A percentile compares a stretch with the other conserved stretches of the same genome.
These are phyloP conservation scores for Schoenoplectus tabernaemontani DNA, from an alignment of 202 grass and related monocot genomes.

Conservation along the genomic window DNA sequence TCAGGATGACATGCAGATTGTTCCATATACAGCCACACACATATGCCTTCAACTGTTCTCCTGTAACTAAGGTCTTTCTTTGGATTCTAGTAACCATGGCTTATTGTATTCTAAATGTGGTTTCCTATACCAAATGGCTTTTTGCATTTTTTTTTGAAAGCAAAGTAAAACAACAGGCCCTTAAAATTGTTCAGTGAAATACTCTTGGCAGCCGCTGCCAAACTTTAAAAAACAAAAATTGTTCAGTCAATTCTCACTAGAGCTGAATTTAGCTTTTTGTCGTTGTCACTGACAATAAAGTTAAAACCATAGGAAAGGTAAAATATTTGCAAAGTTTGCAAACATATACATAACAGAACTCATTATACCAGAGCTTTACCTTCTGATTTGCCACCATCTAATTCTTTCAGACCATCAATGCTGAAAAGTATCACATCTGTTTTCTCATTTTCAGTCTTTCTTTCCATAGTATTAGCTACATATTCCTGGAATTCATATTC, in stretches of 20 bases:
- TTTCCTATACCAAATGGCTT: neutral
- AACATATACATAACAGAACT: neutral
- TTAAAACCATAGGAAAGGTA: neutral
- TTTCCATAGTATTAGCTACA: constrained; percentile 23
- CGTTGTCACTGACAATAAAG: neutral
- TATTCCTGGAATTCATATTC: constrained; percentile 21
- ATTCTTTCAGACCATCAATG: constrained; percentile 38
- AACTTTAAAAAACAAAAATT: no score
- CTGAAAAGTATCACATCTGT: constrained; percentile 69
- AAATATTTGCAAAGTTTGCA: neutral
- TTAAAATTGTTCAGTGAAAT: no score
- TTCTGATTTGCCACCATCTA: constrained; percentile 47
- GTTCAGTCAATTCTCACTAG: neutral
- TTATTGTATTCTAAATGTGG: no score
- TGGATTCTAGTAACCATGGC: no score
- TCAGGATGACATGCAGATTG: no score
- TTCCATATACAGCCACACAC: no score
- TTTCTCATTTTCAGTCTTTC: constrained; percentile 31
- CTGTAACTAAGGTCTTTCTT: no score
- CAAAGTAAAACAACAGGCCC: neutral
- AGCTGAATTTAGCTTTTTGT: neutral
- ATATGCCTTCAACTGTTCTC: no score
- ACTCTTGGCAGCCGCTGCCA: no score
- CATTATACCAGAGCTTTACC: constrained; percentile 38
- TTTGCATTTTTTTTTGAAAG: neutral